phyloP scores from a whole-genome alignment of 495 filamentous ascomycete species.

The Immersiella caudata region DNA sequence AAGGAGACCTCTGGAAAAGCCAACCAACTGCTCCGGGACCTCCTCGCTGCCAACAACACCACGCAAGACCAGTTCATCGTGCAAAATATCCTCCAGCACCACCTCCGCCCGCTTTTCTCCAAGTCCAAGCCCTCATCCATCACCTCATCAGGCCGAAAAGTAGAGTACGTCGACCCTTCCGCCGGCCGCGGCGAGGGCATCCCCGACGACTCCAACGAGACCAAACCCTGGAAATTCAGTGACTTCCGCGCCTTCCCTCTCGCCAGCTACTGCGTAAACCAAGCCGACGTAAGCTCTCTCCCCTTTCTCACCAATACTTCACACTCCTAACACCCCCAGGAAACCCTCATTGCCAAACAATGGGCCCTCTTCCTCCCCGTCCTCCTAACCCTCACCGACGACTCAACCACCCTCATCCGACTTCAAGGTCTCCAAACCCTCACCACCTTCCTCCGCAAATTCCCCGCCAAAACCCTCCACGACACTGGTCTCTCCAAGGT shows the following conservation, averaged over 20 bases:
- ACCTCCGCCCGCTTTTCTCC: conserved; percentile 72
- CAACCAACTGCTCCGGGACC: conserved; percentile 45
- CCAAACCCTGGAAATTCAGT: conserved; percentile 76
- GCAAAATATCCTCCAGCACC: conserved; percentile 54
- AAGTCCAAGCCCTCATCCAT: conserved; percentile 64
- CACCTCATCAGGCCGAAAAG: conserved; percentile 64
- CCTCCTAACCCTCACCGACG: conserved; percentile 78
- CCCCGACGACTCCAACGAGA: conserved; percentile 53
- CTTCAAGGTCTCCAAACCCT: conserved; percentile 64
- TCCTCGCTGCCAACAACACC: conserved; percentile 29
- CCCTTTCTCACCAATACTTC: not conserved
- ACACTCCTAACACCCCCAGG: conserved; percentile 14
- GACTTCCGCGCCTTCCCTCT: conserved; percentile 64
- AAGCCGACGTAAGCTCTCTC: conserved; percentile 47
- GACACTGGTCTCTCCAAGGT: conserved; percentile 77
- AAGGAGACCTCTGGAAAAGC: conserved; percentile 35
- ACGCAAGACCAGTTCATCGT: conserved; percentile 45
- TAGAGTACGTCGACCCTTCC: conserved; percentile 48
- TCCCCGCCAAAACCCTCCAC: conserved; percentile 58
- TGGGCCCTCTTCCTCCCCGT: conserved; percentile 87
- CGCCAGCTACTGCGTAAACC: conserved; percentile 65
- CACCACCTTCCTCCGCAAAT: conserved; percentile 60
- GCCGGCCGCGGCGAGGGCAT: conserved; percentile 38
- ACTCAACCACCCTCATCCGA: conserved; percentile 59
- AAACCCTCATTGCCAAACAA: conserved; percentile 38